Evolutionary conservation across 139 green algal genomes (phyloP), one percentile per base, ranked within the genome.

Genomic region (Mychonastes homosphaera): DNA sequence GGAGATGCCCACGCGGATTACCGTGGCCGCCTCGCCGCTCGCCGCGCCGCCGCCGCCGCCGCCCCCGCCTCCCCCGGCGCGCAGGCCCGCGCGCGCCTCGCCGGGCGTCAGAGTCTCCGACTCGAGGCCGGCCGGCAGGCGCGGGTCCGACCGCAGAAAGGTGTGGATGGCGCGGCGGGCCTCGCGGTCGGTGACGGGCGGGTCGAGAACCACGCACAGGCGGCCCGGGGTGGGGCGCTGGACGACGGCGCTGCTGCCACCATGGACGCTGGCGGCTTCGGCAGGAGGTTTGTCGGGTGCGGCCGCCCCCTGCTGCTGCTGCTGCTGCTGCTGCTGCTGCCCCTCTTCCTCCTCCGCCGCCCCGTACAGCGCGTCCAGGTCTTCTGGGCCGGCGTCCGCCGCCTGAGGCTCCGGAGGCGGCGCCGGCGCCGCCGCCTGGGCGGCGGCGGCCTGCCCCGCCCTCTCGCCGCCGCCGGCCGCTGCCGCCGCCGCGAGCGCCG

Each of bases 201-300:
- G 24, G 21, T 83, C 56, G 9, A 69, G 24, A n/a, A 81, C 45
- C 36, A 56, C n/a, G n/a, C n/a, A n/a, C n/a, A n/a, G n/a, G n/a
- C n/a, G n/a, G n/a, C n/a, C n/a, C n/a, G n/a, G n/a, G n/a, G n/a
- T n/a, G n/a, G n/a, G n/a, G n/a, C n/a, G n/a, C n/a, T n/a, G n/a
- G n/a, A n/a, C n/a, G n/a, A n/a, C n/a, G n/a, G n/a, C n/a, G n/a
- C n/a, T n/a, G n/a, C n/a, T n/a, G n/a, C 44, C 53, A 18, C 10
- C 1, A 48, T 46, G 45, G 26, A 46, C 28, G 34, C 35, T 36
- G 35, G 19, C 39, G 50, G 35, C 32, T 60, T 35, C 53, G 23
- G 44, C 12, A 29, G 44, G 9, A 15, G 15, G 38, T 13, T 13
- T n/a, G n/a, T n/a, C n/a, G n/a, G n/a, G n/a, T 24, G 28, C 12